Conservation (phyloP, 163 green algal species). For the Coccomyxa subellipsoidea region DNA sequence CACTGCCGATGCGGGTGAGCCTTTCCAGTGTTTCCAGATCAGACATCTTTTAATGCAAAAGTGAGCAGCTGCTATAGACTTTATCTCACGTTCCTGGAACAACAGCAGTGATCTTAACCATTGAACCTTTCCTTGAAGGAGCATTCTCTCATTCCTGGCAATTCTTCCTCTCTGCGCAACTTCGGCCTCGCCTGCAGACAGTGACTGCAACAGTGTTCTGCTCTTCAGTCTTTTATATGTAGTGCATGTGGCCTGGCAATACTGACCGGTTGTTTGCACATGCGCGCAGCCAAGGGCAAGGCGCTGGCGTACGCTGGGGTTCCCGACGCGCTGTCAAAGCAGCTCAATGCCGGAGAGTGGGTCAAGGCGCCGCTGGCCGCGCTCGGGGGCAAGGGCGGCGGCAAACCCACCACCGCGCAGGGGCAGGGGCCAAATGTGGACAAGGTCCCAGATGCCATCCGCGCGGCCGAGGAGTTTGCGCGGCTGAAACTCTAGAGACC, state of each 20-base stretch:
- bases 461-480: slow-evolving; percentile 59
- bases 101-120: too few relatives aligned
- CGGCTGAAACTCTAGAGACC: not conserved
- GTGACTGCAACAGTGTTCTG: too few relatives aligned
- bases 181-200: too few relatives aligned
- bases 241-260: too few relatives aligned
- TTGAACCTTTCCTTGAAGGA: too few relatives aligned
- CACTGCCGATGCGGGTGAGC: slow-evolving; percentile 39
- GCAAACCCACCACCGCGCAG: slow-evolving; percentile 87
- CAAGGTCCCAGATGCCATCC: slow-evolving; percentile 51
- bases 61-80: too few relatives aligned
- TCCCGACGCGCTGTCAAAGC: slow-evolving; percentile 44
- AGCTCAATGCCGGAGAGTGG: slow-evolving; percentile 80
- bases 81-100: too few relatives aligned
- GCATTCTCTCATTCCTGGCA: too few relatives aligned
- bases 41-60: too few relatives aligned
- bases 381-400: slow-evolving; percentile 92
- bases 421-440: slow-evolving; percentile 62
- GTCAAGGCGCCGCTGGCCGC: slow-evolving; percentile 63
- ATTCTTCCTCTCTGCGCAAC: too few relatives aligned
- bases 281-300: slow-evolving; percentile 56
- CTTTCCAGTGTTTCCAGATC: too few relatives aligned
- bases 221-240: too few relatives aligned
- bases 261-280: not conserved
- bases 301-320: slow-evolving; percentile 65